Conservation (phyloP, 768 basidiomycete species). For the Suillus tomentosus region DNA sequence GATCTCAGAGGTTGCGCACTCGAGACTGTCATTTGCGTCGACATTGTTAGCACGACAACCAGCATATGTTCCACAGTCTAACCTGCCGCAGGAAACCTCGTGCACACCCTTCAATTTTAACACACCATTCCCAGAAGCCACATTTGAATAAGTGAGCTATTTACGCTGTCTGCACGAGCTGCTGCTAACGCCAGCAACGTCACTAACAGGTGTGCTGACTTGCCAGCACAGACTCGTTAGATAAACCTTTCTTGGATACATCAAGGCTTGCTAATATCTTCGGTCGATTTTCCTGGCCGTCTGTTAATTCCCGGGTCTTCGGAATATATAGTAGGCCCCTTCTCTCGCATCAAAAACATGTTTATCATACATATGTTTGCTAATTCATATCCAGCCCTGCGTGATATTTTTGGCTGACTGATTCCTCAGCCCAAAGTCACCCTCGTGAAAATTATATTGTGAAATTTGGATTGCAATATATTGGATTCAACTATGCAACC, state of each 20-base stretch:
- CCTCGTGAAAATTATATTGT: neutral
- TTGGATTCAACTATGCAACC: constrained; percentile 1
- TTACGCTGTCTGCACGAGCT: neutral
- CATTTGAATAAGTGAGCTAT: constrained; percentile 4
- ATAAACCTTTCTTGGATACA: constrained; percentile 2
- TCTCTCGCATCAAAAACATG: neutral
- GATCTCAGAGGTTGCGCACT: neutral
- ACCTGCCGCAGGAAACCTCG: neutral
- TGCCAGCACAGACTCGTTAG: neutral
- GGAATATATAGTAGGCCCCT: neutral
- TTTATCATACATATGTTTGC: neutral
- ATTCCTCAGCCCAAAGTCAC: neutral
- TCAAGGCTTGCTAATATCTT: constrained; percentile 5
- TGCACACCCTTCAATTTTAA: neutral
- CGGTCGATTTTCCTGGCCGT: constrained; percentile 4
- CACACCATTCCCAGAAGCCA: neutral
- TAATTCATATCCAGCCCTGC: neutral
- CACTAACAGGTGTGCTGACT: neutral
- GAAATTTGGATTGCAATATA: constrained; percentile 7
- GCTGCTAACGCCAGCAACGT: neutral
- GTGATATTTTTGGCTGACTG: neutral
- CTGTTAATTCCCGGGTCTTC: neutral
- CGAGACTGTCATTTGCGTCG: neutral
- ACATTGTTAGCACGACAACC: neutral
- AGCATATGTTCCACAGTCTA: neutral